Base-by-base conservation (phyloP, 345 rosid species). In the Mangifera indica region DNA sequence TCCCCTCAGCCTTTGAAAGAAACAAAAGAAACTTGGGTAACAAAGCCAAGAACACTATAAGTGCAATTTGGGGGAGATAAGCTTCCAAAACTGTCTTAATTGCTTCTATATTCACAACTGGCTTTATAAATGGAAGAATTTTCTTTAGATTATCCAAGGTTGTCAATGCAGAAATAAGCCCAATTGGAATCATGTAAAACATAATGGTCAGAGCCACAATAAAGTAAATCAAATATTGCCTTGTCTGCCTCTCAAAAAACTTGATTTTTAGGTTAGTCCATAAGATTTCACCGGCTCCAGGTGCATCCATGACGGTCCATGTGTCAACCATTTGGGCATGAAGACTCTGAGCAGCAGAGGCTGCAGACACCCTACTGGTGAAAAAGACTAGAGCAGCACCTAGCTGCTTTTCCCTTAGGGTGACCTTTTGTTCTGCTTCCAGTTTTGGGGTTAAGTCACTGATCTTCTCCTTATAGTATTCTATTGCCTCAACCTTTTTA, bases 21-120 rank as follows among this genome's bases (percentile, higher is more conserved):
- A 86, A 88, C 82, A 90, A 63, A 49, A 94, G 95, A 20, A 94
- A 59, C 82, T 70, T 85, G 4, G 98, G 95, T 79, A 91, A 73
- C 87, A 91, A 34, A 3, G 91, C 89, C 79, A 93, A 76, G 72
- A 93, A 93, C 52, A 93, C 66, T 0, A 91, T 74, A 55, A 93
- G 91, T 0, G 89, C 96, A 68, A 93, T 72, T 86, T 93, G 98
- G 52, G 98, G 98, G 66, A 94, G 97, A 75, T 77, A 94, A 54
- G 98, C 95, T 86, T 87, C 86, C 75, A 94, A 72, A 49, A 91
- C 83, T 0, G 93, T 91, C 81, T 60, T 88, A 56, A 93, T 2
- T 9, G 65, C 52, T 9, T 7, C 21, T 66, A 78, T 79, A 3
- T 88, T 51, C 65, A 87, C 81, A 45, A 90, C 40, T 1, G 87